Base-by-base conservation (phyloP, 1,139 yeast genomes). In the Candida glucosophila region DNA sequence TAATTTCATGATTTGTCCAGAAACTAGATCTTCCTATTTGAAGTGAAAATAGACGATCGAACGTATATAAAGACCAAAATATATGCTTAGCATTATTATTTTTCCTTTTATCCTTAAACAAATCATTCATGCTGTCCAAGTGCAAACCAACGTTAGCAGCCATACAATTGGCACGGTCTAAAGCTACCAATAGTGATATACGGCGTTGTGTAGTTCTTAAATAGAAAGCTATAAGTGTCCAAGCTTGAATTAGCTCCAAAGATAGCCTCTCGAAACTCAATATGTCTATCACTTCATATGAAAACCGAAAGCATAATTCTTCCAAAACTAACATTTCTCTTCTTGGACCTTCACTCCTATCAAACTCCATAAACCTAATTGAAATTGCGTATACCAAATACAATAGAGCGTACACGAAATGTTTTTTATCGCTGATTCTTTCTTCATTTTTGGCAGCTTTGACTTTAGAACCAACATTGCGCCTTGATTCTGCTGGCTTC, bases 211-310 rank as follows among this genome's bases (percentile, higher is more conserved):
- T 52, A 3, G 69, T 50, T 22, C 85, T 52, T 20, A 76, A 47
- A 39, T 75, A 77, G 12, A 74, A 39, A 0, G 75, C 48, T 16
- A 72, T 59, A 15, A 77, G 47, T 9, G 74, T 46, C 79, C 82
- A 74, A 20, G 73, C 62, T 42, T 77, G 85, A 19, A 75, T 64
- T 35, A 77, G 56, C 42, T 77, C 85, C 32, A 71, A 64, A 12
- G 77, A 65, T 41, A 75, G 80, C 81, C 82, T 76, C 43, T 76
- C 80, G 44, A 75, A 74, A 23, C 74, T 58, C 24, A 76, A 50
- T 11, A 63, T 58, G 12, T 59, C 52, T 5, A 74, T 52, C 8
- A 74, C 63, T 14, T 52, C 45, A 43, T 68, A 53, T 4, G 71
- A 63, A 32, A 66, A 67, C 33, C 64, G 66, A 47, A 77, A 77